phyloP scores from a whole-genome alignment of 805 yeast species.

The Wickerhamiella nectarea region DNA sequence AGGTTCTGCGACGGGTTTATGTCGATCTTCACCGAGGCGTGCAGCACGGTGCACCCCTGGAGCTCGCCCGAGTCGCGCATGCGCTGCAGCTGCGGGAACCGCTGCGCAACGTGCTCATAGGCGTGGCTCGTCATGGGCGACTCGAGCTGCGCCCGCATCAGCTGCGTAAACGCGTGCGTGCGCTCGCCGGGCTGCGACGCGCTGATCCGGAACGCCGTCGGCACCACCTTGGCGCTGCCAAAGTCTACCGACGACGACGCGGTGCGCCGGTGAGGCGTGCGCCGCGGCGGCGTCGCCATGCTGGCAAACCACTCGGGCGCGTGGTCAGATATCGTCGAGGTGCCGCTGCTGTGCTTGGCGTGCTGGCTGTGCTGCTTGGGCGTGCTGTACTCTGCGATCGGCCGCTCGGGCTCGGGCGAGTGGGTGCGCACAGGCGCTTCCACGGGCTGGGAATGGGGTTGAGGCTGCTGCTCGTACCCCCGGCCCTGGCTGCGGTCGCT shows the following conservation, averaged over 20 bases:
- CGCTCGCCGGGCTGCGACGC: background rate
- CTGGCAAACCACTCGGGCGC: slow-evolving; percentile 11
- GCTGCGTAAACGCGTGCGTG: slow-evolving; percentile 21
- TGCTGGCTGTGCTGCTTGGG: too few species aligned
- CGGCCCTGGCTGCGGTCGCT: background rate
- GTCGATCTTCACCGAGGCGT: slow-evolving; percentile 23
- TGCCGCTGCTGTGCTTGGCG: slow-evolving; percentile 2
- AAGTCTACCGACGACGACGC: slow-evolving; percentile 18
- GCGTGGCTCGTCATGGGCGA: slow-evolving; percentile 23
- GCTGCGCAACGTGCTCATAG: slow-evolving; percentile 18
- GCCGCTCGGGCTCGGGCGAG: slow-evolving; percentile 1
- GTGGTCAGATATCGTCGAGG: slow-evolving; percentile 3
- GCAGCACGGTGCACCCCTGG: slow-evolving; percentile 21
- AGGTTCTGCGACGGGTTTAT: slow-evolving; percentile 6
- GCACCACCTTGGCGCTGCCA: slow-evolving; percentile 18
- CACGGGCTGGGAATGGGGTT: background rate
- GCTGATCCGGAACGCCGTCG: slow-evolving; percentile 19
- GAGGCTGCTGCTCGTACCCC: background rate
- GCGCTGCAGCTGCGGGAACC: slow-evolving; percentile 21
- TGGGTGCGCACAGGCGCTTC: background rate
- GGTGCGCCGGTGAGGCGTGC: slow-evolving; percentile 17
- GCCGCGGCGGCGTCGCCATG: slow-evolving; percentile 11
- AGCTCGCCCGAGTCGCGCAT: slow-evolving; percentile 14
- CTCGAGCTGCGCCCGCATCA: slow-evolving; percentile 26
- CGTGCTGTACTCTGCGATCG: slow-evolving; percentile 2